Percentiles rank a stretch among this genome's conserved stretches.
phyloP scores from a whole-genome alignment of 2,329 filamentous ascomycete species.

The Nannizziopsis barbatae region DNA sequence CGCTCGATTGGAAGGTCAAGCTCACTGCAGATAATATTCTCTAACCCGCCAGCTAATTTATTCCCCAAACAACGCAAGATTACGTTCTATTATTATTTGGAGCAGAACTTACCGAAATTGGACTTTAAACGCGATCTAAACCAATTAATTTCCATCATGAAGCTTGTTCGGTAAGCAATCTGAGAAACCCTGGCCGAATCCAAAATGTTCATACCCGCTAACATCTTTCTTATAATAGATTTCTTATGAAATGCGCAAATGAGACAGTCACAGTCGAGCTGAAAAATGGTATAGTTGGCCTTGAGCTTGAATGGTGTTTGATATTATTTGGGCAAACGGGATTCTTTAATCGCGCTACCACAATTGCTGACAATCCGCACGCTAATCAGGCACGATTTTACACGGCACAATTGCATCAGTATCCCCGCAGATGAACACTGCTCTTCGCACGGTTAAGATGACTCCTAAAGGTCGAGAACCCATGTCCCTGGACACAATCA shows the following conservation, averaged over 20 bases:
- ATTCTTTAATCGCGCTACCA: neutral
- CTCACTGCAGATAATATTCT: too few species aligned
- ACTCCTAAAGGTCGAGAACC: constrained; percentile 79
- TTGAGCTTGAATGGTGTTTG: neutral
- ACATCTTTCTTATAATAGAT: constrained; percentile 46
- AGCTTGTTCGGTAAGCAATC: constrained; percentile 77
- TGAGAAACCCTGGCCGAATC: neutral
- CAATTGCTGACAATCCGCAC: neutral
- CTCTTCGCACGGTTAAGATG: constrained; percentile 93
- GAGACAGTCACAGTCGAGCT: constrained; percentile 97
- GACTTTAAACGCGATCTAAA: neutral
- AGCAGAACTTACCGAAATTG: too few species aligned
- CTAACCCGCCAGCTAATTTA: too few species aligned
- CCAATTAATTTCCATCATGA: constrained; percentile 52
- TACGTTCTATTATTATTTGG: neutral
- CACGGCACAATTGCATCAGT: constrained; percentile 95
- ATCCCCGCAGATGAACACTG: constrained; percentile 97
- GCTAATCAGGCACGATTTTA: constrained; percentile 67
- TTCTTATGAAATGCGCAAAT: constrained; percentile 98
- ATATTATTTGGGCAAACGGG: neutral
- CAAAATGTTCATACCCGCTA: neutral
- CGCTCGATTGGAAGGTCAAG: too few species aligned
- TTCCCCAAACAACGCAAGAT: neutral
- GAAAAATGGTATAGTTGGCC: constrained; percentile 65
- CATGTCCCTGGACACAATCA: constrained; percentile 85